phyloP scores from a whole-genome alignment of 2,329 filamentous ascomycete genomes.

The Cordyceps farinosa region DNA sequence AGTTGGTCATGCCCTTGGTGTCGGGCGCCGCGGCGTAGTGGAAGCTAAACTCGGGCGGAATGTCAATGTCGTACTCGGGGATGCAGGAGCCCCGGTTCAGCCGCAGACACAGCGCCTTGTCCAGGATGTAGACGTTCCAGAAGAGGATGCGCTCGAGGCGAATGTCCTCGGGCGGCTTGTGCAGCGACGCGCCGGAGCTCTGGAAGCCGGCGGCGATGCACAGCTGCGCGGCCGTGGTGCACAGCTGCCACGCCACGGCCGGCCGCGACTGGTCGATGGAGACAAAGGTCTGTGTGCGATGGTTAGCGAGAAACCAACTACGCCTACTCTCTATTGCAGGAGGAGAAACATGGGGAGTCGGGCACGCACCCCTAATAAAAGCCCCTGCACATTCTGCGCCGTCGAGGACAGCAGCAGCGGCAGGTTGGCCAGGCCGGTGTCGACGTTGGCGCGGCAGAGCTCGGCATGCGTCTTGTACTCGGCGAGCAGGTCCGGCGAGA shows the following conservation, averaged over 20 bases:
- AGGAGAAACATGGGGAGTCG: neutral
- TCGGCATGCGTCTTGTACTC: constrained; percentile 38
- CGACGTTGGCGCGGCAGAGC: constrained; percentile 46
- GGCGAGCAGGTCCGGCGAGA: constrained; percentile 30
- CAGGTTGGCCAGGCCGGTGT: constrained; percentile 48
- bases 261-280: constrained; percentile 60
- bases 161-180: constrained; percentile 31
- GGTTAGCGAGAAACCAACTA: neutral
- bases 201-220: constrained; percentile 63
- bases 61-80: constrained; percentile 57
- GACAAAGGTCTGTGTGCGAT: constrained; percentile 47
- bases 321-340: no score
- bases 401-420: constrained; percentile 54
- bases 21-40: constrained; percentile 35
- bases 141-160: constrained; percentile 42
- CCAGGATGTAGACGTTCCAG: constrained; percentile 53
- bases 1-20: constrained; percentile 37
- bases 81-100: constrained; percentile 57
- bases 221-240: constrained; percentile 54
- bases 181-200: constrained; percentile 35
- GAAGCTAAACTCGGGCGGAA: constrained; percentile 40
- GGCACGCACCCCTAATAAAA: constrained; percentile 51
- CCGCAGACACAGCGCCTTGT: constrained; percentile 56
- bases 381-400: constrained; percentile 52
- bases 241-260: constrained; percentile 60